Evolutionary conservation across 2,329 filamentous ascomycete genomes (phyloP), one percentile per base, ranked within the genome.

Genomic region (Podosphaera xanthii): DNA sequence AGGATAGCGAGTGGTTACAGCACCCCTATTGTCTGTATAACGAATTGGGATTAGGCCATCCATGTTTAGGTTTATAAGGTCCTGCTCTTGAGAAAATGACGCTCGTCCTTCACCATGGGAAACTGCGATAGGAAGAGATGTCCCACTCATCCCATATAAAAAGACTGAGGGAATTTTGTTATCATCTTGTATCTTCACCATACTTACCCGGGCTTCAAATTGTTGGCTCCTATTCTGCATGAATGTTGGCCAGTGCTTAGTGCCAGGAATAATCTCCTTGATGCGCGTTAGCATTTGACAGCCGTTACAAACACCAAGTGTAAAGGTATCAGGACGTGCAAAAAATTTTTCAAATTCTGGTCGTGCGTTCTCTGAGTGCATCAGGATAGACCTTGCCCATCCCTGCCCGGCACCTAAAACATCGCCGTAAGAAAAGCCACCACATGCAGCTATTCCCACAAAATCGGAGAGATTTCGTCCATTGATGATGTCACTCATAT

Each of bases 251-350:
- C 90, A 96, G 66, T 79, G 73, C 63, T 79, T 74, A 0, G 89
- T 81, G n/a, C 89, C 90, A 0, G 89, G 90, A 63, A 96, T 94
- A 58, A 95, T 75, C 61, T 84, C 81, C 68, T 87, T 87, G 48
- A 94, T 75, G 57, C 88, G 82, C 4, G 85, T 86, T 48, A 97
- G 75, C 81, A 97, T 94, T 72, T 98, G 92, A 69, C 92, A 97
- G 57, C 92, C 92, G 70, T 98, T 98, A 78, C 92, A 97, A 40
- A 97, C 88, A 65, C 92, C 92, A 0, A 98, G 78, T 0, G 88
- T 77, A 71, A 98, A 97, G 0, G 92, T 97, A 69, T 96, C 88
- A 3, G 83, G 79, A 36, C 92, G 81, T 64, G 82, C 78, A 74
- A 97, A 97, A 78, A 96, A 97, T 56, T 75, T 72, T 66, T 84